Base-by-base conservation (phyloP, 805 yeast species). In the Blastobotrys americana region DNA sequence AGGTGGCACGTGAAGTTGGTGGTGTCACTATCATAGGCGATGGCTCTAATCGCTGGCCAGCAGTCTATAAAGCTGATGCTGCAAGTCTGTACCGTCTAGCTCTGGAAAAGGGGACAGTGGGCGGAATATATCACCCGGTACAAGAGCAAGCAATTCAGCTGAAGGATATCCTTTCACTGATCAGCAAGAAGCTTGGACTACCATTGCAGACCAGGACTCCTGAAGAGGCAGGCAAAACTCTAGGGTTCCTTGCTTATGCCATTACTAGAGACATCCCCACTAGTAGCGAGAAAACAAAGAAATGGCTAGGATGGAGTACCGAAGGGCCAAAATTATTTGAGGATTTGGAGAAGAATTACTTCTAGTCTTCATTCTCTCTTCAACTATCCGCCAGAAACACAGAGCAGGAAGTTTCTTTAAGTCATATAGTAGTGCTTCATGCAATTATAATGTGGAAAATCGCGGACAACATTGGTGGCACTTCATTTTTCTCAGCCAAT, bases 11-110 rank as follows among this genome's bases (percentile, higher is more conserved):
- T 21, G 8, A 63, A 43, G 28, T 47, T 3, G 66, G 66, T 2
- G 55, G 55, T 22, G 63, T 67, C 8, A 47, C 60, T 3, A 69
- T 64, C 53, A 51, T 64, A 5, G 74, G 70, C 10, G 66, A 60
- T 23, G 68, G 66, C 17, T 44, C 47, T 9, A 59, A 56, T 43
- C 41, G 34, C 4, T 67, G 69, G 69, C 43, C 65, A 2, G 61
- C 65, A 4, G 63, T 58, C 27, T 55, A 62, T 42, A 52, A 54
- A 8, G 20, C 28, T 2, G 73, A 69, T 55, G 64, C 60, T n/a
- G 71, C 69, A 9, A 42, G 17, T 3, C 39, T 65, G 18, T 67
- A 44, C 56, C 35, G 58, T 37, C 37, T 54, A 46, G 63, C 59
- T 46, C 28, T 58, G 36, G 56, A 62, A 43, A 53, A 55, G 33